Percentiles rank a stretch among this genome's conserved stretches.
Conservation (phyloP, 192 early-diverging fungal genomes). For the Umbelopsis isabellina region DNA sequence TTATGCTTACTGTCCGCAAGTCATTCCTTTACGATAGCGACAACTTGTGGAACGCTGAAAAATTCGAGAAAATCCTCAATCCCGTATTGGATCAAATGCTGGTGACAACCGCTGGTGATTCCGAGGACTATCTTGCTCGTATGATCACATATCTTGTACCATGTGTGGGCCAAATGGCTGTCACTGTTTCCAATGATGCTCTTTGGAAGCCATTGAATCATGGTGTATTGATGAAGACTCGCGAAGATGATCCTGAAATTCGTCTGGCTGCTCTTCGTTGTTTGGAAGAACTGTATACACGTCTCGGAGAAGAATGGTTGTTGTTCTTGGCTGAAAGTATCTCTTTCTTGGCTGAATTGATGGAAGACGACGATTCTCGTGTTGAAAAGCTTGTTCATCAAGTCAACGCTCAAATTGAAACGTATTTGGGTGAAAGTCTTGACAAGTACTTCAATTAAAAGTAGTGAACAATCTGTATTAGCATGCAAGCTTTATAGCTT, state of each 20-base stretch:
- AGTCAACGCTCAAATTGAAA: slow-evolving; percentile 85
- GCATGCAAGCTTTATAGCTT: neutral
- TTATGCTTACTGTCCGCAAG: slow-evolving; percentile 70
- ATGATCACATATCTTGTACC: slow-evolving; percentile 72
- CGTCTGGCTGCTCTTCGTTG: slow-evolving; percentile 72
- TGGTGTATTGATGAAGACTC: slow-evolving; percentile 74
- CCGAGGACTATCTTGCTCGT: slow-evolving; percentile 53
- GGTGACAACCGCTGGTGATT: slow-evolving; percentile 47
- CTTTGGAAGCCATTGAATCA: slow-evolving; percentile 91
- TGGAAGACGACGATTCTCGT: slow-evolving; percentile 90
- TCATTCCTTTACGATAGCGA: slow-evolving; percentile 68
- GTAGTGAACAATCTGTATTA: neutral
- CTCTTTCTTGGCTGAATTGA: slow-evolving; percentile 90
- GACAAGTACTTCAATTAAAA: slow-evolving; percentile 81
- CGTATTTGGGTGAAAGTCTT: slow-evolving; percentile 87
- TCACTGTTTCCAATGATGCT: slow-evolving; percentile 74
- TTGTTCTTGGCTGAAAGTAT: slow-evolving; percentile 93
- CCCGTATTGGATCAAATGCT: slow-evolving; percentile 80
- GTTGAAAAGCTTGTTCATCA: slow-evolving; percentile 85
- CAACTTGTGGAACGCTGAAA: slow-evolving; percentile 72
- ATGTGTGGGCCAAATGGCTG: slow-evolving; percentile 79
- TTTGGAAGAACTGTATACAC: slow-evolving; percentile 81
- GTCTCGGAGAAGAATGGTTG: slow-evolving; percentile 93
- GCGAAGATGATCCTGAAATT: slow-evolving; percentile 69
- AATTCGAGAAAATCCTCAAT: slow-evolving; percentile 74